Evolutionary conservation across 2,329 filamentous ascomycete species (phyloP).

Genomic region (Monosporascus sp.): DNA sequence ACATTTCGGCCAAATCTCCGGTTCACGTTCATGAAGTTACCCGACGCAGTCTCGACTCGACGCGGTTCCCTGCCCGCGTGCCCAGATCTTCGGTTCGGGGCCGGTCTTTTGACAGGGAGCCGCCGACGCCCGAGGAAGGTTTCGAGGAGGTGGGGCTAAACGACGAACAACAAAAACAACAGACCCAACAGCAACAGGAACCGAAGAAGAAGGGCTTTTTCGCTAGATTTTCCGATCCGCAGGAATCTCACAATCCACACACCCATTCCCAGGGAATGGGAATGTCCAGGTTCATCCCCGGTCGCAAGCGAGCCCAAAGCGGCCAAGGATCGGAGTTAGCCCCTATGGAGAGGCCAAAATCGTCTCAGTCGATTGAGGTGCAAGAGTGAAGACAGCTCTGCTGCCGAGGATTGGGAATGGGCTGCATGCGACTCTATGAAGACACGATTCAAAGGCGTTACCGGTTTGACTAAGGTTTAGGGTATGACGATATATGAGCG

Average conservation of each 20-base stretch:
- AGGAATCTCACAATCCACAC: conserved; percentile 18
- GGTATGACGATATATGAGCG: conserved; percentile 19
- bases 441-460: conserved; percentile 18
- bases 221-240: conserved; percentile 65
- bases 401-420: background rate
- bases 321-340: conserved; percentile 27
- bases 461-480: conserved; percentile 5
- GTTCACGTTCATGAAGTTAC: conserved; percentile 55
- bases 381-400: conserved; percentile 13
- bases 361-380: conserved; percentile 18
- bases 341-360: conserved; percentile 25
- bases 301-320: conserved; percentile 28
- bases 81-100: conserved; percentile 56
- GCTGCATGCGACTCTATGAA: conserved; percentile 5
- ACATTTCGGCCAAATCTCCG: conserved; percentile 84
- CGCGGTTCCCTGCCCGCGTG: conserved; percentile 51
- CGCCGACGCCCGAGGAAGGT: conserved; percentile 66
- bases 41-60: conserved; percentile 77
- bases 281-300: conserved; percentile 28
- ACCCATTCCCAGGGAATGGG: conserved; percentile 12
- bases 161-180: conserved; percentile 58
- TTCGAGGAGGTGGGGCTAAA: conserved; percentile 89
- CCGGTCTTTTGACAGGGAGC: conserved; percentile 52
- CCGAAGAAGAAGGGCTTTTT: conserved; percentile 77
- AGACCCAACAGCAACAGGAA: conserved; percentile 33